Conservation (phyloP, 192 early-diverging fungal species). For the Dissophora globulifera region DNA sequence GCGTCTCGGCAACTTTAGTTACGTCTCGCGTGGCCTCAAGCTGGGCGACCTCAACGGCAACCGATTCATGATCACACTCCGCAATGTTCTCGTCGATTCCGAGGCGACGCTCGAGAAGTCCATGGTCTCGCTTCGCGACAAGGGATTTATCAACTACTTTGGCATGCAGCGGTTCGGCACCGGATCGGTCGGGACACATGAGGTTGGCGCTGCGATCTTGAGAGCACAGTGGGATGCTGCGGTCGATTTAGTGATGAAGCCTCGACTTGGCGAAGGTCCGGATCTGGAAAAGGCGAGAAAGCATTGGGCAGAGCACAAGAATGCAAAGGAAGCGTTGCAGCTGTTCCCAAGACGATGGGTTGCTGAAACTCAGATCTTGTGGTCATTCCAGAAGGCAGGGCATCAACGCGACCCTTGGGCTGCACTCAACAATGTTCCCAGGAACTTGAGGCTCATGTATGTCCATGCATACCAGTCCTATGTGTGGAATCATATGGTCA, state of each 20-base stretch:
- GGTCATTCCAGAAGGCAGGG: conserved; percentile 60
- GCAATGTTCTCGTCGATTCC: conserved; percentile 63
- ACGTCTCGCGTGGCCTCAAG: conserved; percentile 68
- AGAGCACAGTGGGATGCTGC: conserved; percentile 77
- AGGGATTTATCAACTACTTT: conserved; percentile 98
- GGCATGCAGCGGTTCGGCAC: conserved; percentile 98
- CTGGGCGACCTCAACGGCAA: conserved; percentile 93
- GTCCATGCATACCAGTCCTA: conserved; percentile 96
- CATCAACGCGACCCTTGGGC: conserved; percentile 59
- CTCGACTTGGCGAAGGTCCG: conserved; percentile 78
- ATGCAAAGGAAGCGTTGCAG: conserved; percentile 70
- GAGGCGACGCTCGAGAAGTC: conserved; percentile 62
- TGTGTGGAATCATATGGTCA: conserved; percentile 91
- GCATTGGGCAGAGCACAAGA: conserved; percentile 70
- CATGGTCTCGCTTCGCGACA: conserved; percentile 70
- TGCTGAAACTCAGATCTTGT: conserved; percentile 82
- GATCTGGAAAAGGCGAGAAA: conserved; percentile 73
- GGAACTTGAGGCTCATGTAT: conserved; percentile 91
- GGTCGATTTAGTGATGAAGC: conserved; percentile 82
- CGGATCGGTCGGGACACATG: conserved; percentile 79
- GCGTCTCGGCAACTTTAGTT: conserved; percentile 82
- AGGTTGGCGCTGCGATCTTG: conserved; percentile 82
- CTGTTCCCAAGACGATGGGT: conserved; percentile 72
- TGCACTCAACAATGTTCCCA: conserved; percentile 82
- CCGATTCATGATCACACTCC: conserved; percentile 86